Conservation (phyloP, 179 eudicot genomes). For the Gypsophila paniculata region DNA sequence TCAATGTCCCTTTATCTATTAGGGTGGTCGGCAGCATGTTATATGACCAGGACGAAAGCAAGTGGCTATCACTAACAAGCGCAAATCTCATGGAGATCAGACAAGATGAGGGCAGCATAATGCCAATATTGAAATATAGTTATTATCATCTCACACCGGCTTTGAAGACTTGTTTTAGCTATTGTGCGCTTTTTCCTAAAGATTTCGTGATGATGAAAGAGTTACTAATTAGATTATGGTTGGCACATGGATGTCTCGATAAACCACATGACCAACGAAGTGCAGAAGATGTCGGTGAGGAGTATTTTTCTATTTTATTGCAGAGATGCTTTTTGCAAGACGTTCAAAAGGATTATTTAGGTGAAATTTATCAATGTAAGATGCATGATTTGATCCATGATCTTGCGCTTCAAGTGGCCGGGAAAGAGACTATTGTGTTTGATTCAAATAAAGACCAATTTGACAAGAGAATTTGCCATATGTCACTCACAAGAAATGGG, state of each 20-base stretch:
- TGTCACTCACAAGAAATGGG: neutral
- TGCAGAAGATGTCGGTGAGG: conserved; percentile 6
- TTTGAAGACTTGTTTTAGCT: conserved; percentile 22
- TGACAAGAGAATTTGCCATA: conserved; percentile 4
- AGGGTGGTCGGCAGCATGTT: conserved; percentile 15
- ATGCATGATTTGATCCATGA: conserved; percentile 15
- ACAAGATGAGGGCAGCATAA: neutral
- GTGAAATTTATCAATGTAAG: neutral
- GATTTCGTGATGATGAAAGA: neutral
- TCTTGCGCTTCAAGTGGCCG: neutral
- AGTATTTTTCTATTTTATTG: conserved; percentile 3
- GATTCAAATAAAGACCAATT: neutral
- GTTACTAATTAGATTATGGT: neutral
- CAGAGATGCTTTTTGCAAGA: conserved; percentile 16
- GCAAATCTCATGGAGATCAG: too few species aligned
- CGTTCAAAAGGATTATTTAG: neutral
- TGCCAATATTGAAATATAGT: conserved; percentile 11
- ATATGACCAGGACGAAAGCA: conserved; percentile 3
- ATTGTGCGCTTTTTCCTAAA: conserved; percentile 12
- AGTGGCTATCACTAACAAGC: too few species aligned
- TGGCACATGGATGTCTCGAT: conserved; percentile 19
- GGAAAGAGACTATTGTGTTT: neutral
- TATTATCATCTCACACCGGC: conserved; percentile 5
- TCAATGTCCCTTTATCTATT: conserved; percentile 21
- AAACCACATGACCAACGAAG: neutral